Percentiles rank a stretch among this genome's conserved stretches.
These are phyloP conservation scores for Yamadazyma taylorii DNA, from an alignment of 1,139 yeast genomes.

Conservation along the genomic window DNA sequence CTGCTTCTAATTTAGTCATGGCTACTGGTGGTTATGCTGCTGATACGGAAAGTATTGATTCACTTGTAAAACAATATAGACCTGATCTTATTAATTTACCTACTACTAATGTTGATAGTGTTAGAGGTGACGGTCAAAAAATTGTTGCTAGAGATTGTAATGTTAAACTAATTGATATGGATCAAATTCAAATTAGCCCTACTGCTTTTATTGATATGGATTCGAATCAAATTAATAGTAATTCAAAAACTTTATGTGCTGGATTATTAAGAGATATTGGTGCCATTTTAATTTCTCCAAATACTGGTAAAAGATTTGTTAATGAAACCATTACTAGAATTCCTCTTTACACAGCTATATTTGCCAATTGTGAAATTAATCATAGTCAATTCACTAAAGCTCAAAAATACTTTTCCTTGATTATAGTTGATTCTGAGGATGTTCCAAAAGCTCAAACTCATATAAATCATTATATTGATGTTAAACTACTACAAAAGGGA, in stretches of 20 bases:
- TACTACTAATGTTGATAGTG: constrained; percentile 35
- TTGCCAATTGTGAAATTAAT: constrained; percentile 21
- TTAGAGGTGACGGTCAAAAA: constrained; percentile 42
- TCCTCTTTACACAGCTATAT: constrained; percentile 28
- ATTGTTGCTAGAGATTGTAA: constrained; percentile 31
- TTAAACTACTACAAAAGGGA: constrained; percentile 29
- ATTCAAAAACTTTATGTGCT: constrained; percentile 38
- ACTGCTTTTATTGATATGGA: constrained; percentile 35
- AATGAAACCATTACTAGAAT: constrained; percentile 39
- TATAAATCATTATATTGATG: constrained; percentile 30
- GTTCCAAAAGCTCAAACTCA: constrained; percentile 28
- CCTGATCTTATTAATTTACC: constrained; percentile 35
- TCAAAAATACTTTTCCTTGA: constrained; percentile 22
- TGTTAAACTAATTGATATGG: constrained; percentile 38
- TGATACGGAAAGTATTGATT: constrained; percentile 20
- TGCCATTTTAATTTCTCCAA: constrained; percentile 34
- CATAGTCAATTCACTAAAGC: constrained; percentile 10
- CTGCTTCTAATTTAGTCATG: constrained; percentile 25
- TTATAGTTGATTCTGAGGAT: constrained; percentile 29
- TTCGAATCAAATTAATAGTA: constrained; percentile 13
- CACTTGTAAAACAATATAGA: constrained; percentile 27
- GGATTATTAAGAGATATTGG: constrained; percentile 40
- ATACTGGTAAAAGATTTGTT: constrained; percentile 32
- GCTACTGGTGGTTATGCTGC: constrained; percentile 45
- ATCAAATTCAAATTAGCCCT: constrained; percentile 40